Base-by-base conservation (phyloP, 768 basidiomycete species). In the Calocybe cyanea region DNA sequence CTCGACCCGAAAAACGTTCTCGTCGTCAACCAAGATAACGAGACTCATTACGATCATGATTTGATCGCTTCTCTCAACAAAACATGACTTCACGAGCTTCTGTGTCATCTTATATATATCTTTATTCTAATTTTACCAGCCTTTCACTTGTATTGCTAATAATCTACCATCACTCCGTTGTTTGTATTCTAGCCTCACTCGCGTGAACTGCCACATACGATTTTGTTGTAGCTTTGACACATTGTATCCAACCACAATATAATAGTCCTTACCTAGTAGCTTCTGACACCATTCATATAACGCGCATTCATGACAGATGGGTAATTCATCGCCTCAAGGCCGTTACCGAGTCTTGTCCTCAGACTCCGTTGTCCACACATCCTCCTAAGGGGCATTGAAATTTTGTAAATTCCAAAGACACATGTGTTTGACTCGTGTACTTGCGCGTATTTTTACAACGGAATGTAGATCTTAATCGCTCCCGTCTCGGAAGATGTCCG, bases 1-100 rank as follows among this genome's bases (percentile, higher is more conserved):
- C 52, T 46, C 62, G 53, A 28, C 60, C 61, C 20, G 63, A 70
- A 51, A 68, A 66, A 54, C 64, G 66, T 45, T 58, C 45, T 24
- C 64, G 66, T 30, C 61, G 56, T 23, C 46, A 59, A 50, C 32
- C 21, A 19, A 43, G 35, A 18, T 49, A 48, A 50, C 30, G 19
- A 37, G 40, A 19, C 28, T 44, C 32, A 15, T 13, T 18, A 33
- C 24, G 46, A 39, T 28, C 11, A 28, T 11, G 25, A 28, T 28
- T 28, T 28, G 6, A 28, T 28, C 25, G 20, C 9, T 17, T 4
- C 7, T 2, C 31, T 19, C 35, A 30, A 24, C 17, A 14, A 37
- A 7, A 4, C 41, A 47, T 19, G 15, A 32, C 9, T 17, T 21
- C 36, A 30, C 32, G 37, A 31, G 8, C 19, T 14, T 41, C 32